These are phyloP conservation scores for Boletus sp. DNA, from an alignment of 768 basidiomycete species.

Conservation along the genomic window DNA sequence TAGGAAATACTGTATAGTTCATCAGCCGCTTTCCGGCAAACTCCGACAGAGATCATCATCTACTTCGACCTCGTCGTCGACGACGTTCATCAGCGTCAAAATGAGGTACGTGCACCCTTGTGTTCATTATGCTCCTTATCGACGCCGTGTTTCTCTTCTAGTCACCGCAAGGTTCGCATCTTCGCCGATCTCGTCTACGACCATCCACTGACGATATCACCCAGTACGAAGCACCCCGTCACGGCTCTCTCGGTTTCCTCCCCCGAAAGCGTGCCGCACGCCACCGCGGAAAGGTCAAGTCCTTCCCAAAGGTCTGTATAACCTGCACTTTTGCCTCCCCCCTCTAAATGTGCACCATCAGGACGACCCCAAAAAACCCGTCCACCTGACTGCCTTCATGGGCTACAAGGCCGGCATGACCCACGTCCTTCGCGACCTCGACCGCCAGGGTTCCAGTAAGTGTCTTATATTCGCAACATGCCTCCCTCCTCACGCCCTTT, in stretches of 20 bases:
- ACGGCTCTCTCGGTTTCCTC: slow-evolving; percentile 96
- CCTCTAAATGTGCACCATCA: slow-evolving; percentile 32
- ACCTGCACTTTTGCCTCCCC: neutral
- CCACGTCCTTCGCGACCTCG: slow-evolving; percentile 97
- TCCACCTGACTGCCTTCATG: slow-evolving; percentile 96
- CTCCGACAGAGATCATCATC: slow-evolving; percentile 17
- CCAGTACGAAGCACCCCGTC: slow-evolving; percentile 97
- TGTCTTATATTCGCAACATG: slow-evolving; percentile 16
- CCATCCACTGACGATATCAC: slow-evolving; percentile 21
- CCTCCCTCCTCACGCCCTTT: neutral
- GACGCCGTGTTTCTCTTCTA: slow-evolving; percentile 27
- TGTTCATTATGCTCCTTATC: neutral
- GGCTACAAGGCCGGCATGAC: slow-evolving; percentile 99
- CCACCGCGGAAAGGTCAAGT: slow-evolving; percentile 98
- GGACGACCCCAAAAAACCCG: slow-evolving; percentile 99
- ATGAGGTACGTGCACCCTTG: slow-evolving; percentile 56
- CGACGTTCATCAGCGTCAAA: slow-evolving; percentile 38
- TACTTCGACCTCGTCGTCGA: slow-evolving; percentile 3
- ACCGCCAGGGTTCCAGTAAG: slow-evolving; percentile 98
- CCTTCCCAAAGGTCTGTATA: slow-evolving; percentile 88
- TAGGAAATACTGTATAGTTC: slow-evolving; percentile 30
- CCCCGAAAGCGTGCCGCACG: slow-evolving; percentile 96
- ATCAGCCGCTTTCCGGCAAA: slow-evolving; percentile 33
- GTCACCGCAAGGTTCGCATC: slow-evolving; percentile 80
- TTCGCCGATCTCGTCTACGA: slow-evolving; percentile 19